Evolutionary conservation across 805 yeast species (phyloP).

Genomic region (Candida montana): DNA sequence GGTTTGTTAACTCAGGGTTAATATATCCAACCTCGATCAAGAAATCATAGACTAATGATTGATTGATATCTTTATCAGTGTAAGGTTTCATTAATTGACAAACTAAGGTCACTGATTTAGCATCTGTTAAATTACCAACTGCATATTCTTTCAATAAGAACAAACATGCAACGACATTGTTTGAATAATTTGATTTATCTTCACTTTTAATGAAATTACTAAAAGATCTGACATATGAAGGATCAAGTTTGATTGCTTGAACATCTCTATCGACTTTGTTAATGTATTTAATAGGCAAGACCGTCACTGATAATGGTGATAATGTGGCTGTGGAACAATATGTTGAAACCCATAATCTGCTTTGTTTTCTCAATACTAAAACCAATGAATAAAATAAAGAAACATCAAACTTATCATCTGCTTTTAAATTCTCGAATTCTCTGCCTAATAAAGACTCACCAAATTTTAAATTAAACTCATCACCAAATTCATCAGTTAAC

Average conservation of each 20-base stretch:
- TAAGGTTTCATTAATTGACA: slow-evolving; percentile 31
- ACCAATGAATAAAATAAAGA: slow-evolving; percentile 39
- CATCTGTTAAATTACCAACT: slow-evolving; percentile 46
- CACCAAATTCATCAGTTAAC: slow-evolving; percentile 16
- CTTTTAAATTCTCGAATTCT: slow-evolving; percentile 9
- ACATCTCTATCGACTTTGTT: slow-evolving; percentile 31
- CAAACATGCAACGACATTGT: slow-evolving; percentile 33
- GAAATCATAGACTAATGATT: slow-evolving; percentile 48
- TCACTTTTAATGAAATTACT: slow-evolving; percentile 16
- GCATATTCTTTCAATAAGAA: slow-evolving; percentile 48
- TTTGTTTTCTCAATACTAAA: slow-evolving; percentile 44
- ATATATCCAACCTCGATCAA: slow-evolving; percentile 29
- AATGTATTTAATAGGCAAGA: slow-evolving; percentile 36
- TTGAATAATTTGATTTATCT: background rate
- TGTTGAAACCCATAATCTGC: slow-evolving; percentile 38
- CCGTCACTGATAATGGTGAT: slow-evolving; percentile 39
- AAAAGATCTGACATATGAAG: slow-evolving; percentile 23
- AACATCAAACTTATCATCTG: slow-evolving; percentile 16
- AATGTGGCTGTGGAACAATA: slow-evolving; percentile 27
- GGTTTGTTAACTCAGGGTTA: slow-evolving; percentile 33
- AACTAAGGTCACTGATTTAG: slow-evolving; percentile 44
- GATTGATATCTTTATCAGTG: slow-evolving; percentile 41
- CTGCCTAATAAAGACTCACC: slow-evolving; percentile 14
- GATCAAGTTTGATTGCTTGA: slow-evolving; percentile 23
- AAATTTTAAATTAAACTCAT: slow-evolving; percentile 25